Conservation (phyloP, 1,284 basidiomycete species). For the Quambalaria eucalypti region DNA sequence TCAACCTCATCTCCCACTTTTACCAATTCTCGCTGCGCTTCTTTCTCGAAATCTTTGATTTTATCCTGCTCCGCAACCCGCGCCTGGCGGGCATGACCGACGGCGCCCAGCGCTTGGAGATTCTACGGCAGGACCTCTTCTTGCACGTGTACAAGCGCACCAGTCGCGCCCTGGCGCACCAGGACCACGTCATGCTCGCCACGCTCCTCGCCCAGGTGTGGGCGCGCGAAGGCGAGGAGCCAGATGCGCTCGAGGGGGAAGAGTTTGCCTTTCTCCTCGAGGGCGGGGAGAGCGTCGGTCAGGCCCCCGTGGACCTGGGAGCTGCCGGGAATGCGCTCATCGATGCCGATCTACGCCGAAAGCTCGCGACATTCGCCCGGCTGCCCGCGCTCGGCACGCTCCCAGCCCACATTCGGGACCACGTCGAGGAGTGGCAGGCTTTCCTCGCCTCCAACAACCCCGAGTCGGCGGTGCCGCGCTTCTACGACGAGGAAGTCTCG, state of each 20-base stretch:
- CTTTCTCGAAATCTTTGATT: constrained; percentile 98
- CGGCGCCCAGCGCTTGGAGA: constrained; percentile 63
- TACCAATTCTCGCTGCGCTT: constrained; percentile 97
- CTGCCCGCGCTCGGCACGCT: constrained; percentile 67
- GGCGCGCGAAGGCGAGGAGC: constrained; percentile 52
- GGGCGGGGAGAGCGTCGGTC: constrained; percentile 59
- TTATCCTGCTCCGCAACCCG: constrained; percentile 81
- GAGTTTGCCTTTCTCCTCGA: constrained; percentile 87
- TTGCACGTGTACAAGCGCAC: constrained; percentile 79
- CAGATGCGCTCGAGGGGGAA: constrained; percentile 57
- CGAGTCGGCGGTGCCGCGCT: constrained; percentile 61
- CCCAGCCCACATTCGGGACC: constrained; percentile 58
- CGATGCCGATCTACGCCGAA: constrained; percentile 58
- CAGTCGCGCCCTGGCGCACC: constrained; percentile 78
- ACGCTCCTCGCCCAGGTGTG: constrained; percentile 85
- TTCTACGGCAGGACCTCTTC: constrained; percentile 86
- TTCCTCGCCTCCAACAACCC: constrained; percentile 67
- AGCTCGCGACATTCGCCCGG: constrained; percentile 47
- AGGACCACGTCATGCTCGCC: constrained; percentile 83
- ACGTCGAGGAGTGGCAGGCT: constrained; percentile 63
- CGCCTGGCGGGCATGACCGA: constrained; percentile 72
- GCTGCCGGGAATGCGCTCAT: constrained; percentile 22
- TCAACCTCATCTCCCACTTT: constrained; percentile 90
- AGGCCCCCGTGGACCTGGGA: constrained; percentile 49
- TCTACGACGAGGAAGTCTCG: constrained; percentile 55